Conservation (phyloP, 345 rosid genomes). For the Linum usitatissimum region DNA sequence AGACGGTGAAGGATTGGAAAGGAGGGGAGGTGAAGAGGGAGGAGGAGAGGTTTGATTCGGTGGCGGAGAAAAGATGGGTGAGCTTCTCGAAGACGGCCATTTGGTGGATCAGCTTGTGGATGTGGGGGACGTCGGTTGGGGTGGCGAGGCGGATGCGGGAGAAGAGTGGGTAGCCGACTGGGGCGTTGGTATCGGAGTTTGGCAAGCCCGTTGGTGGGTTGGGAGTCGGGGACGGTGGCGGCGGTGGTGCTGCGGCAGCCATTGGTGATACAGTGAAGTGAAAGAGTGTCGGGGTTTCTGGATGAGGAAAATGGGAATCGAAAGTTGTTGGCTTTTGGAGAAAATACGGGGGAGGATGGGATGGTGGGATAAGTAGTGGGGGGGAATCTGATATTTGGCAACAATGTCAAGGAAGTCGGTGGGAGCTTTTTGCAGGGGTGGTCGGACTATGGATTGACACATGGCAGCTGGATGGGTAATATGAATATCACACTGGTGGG, state of each 20-base stretch:
- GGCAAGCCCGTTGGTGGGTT: constrained; percentile 39
- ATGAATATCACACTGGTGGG: too few relatives aligned
- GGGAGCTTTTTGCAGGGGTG: too few relatives aligned
- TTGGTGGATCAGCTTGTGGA: constrained; percentile 77
- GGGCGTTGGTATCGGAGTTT: constrained; percentile 15
- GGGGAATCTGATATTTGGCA: too few relatives aligned
- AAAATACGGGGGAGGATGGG: too few relatives aligned
- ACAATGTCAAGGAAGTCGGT: too few relatives aligned
- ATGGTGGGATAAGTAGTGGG: too few relatives aligned
- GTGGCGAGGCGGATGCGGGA: constrained; percentile 81
- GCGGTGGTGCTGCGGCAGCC: constrained; percentile 95
- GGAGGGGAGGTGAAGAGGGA: constrained; percentile 72
- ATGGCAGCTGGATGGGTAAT: too few relatives aligned
- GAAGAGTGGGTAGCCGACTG: constrained; percentile 48
- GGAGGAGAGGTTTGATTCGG: constrained; percentile 59
- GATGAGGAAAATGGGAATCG: background rate
- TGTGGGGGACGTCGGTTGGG: constrained; percentile 60
- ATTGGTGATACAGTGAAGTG: constrained; percentile 10
- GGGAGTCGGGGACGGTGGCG: constrained; percentile 63
- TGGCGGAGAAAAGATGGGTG: constrained; percentile 56
- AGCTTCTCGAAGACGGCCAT: constrained; percentile 86
- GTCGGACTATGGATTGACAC: too few relatives aligned
- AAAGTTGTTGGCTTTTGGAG: background rate
- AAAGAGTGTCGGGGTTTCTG: background rate
- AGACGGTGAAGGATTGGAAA: constrained; percentile 66